Percentiles rank a stretch among this genome's conserved stretches.
phyloP scores from a whole-genome alignment of 2,329 filamentous ascomycete genomes.

The Pseudogymnoascus sp. region DNA sequence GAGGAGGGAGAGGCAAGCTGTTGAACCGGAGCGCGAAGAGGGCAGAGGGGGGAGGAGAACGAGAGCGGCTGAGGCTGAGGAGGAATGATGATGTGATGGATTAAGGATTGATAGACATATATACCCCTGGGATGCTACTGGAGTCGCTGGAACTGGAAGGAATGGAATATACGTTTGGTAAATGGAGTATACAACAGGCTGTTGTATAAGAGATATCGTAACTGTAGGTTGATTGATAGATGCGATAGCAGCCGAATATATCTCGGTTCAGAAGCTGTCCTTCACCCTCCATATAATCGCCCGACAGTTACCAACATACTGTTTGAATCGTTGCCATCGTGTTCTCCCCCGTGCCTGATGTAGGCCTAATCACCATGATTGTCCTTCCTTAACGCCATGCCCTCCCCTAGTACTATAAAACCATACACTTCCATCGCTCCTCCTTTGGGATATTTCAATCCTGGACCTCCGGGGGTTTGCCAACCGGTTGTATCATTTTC shows the following conservation, averaged over 20 bases:
- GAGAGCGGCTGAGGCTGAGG: slow-evolving; percentile 13
- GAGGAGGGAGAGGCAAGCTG: slow-evolving; percentile 13
- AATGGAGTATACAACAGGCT: not conserved
- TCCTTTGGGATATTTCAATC: slow-evolving; percentile 23
- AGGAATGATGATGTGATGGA: slow-evolving; percentile 9
- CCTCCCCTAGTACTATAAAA: not conserved
- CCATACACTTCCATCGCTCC: not conserved
- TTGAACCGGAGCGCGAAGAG: slow-evolving; percentile 18
- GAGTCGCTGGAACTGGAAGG: not conserved
- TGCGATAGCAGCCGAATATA: not conserved
- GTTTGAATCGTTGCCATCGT: not conserved
- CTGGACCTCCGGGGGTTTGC: slow-evolving; percentile 53
- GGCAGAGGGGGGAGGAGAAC: slow-evolving; percentile 20
- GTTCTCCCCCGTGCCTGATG: not conserved
- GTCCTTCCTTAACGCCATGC: not conserved
- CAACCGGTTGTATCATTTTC: slow-evolving; percentile 63
- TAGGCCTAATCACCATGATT: not conserved
- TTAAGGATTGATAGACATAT: not conserved
- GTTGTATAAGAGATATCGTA: not conserved
- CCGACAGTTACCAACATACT: not conserved
- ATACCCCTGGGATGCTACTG: not conserved
- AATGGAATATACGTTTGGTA: not conserved
- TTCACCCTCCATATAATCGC: not conserved
- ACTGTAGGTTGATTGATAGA: not conserved
- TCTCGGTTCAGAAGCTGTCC: not conserved